Evolutionary conservation across 805 yeast genomes (phyloP).

Genomic region (Hanseniaspora occidentalis): DNA sequence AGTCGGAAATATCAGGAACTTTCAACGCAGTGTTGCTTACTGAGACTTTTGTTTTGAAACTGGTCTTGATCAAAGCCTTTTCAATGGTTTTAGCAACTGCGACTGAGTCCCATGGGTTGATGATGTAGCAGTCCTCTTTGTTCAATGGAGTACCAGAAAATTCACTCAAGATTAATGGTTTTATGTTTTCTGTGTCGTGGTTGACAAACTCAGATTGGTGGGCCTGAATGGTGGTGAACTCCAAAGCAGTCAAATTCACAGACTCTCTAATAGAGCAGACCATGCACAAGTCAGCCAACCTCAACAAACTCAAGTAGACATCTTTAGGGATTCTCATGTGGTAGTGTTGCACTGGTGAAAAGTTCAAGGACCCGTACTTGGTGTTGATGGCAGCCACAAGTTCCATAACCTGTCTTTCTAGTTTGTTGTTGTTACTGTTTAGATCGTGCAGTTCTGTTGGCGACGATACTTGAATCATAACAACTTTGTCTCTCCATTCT

Average conservation of each 20-base stretch:
- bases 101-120: conserved; percentile 95
- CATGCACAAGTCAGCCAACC: conserved; percentile 83
- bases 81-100: conserved; percentile 82
- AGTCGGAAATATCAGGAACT: conserved; percentile 67
- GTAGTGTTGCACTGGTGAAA: conserved; percentile 83
- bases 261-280: conserved; percentile 92
- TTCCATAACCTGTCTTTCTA: conserved; percentile 76
- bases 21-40: conserved; percentile 37
- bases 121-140: conserved; percentile 59
- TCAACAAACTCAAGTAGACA: conserved; percentile 76
- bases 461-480: conserved; percentile 81
- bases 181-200: conserved; percentile 27
- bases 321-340: conserved; percentile 80
- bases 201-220: conserved; percentile 26
- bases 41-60: conserved; percentile 28
- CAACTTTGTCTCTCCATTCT: conserved; percentile 79
- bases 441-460: conserved; percentile 27
- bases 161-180: conserved; percentile 78
- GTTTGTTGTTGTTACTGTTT: conserved; percentile 34
- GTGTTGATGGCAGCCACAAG: conserved; percentile 74
- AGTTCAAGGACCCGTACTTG: conserved; percentile 68
- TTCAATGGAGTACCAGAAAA: conserved; percentile 81
- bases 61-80: conserved; percentile 44
- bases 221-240: conserved; percentile 81
- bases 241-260: conserved; percentile 90